Evolutionary conservation across 257 asterid genomes (phyloP).

Genomic region (Solanum bulbocastanum): DNA sequence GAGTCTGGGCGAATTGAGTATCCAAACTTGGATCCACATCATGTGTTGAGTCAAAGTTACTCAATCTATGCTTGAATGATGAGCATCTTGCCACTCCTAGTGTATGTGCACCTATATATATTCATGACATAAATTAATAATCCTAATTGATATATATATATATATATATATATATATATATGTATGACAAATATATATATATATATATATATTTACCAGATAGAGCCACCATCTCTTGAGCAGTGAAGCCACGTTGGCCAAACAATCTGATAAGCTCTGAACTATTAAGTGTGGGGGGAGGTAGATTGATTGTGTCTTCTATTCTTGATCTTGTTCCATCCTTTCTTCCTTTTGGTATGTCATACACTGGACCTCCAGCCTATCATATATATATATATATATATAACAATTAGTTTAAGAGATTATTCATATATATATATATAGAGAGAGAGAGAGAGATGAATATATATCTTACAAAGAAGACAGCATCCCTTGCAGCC

Average conservation of each 20-base stretch:
- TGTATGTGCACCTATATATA: slow-evolving; percentile 63
- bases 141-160: background rate
- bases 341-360: slow-evolving; percentile 72
- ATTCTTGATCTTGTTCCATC: slow-evolving; percentile 82
- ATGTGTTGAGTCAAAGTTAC: slow-evolving; percentile 51
- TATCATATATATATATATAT: background rate
- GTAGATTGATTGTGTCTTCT: slow-evolving; percentile 74
- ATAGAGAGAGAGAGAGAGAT: too few relatives aligned
- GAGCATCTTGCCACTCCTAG: slow-evolving; percentile 84
- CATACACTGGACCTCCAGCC: slow-evolving; percentile 89
- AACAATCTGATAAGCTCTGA: slow-evolving; percentile 61
- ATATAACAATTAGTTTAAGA: too few relatives aligned
- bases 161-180: background rate
- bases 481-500: slow-evolving; percentile 90
- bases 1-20: slow-evolving; percentile 39
- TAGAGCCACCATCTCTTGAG: slow-evolving; percentile 85
- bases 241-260: slow-evolving; percentile 65
- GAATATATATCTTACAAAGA: slow-evolving; percentile 36
- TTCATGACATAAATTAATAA: background rate
- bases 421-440: too few relatives aligned
- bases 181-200: too few relatives aligned
- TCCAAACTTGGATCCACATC: slow-evolving; percentile 65
- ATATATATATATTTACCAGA: slow-evolving; percentile 31
- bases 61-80: slow-evolving; percentile 68
- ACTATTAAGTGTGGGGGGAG: slow-evolving; percentile 63